These are phyloP conservation scores for Citrullus amarus DNA, from an alignment of 306 rosid genomes.

Conservation along the genomic window DNA sequence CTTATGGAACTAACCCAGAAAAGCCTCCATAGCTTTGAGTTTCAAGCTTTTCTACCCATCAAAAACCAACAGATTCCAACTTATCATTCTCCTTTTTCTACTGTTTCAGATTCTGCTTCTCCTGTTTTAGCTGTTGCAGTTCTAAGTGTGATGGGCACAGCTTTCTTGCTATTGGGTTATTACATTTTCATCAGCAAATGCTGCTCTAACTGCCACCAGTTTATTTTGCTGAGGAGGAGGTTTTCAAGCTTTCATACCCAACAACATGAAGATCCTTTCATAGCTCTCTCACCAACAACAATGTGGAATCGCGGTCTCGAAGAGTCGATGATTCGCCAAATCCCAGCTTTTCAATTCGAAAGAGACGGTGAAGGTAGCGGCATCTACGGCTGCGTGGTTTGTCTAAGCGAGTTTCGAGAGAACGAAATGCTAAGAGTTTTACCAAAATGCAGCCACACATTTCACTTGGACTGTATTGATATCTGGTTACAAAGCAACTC, in stretches of 20 bases:
- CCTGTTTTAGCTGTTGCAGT: constrained; percentile 40
- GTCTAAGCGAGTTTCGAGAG: constrained; percentile 65
- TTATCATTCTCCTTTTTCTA: constrained; percentile 11
- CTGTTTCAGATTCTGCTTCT: constrained; percentile 34
- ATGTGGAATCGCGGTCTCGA: constrained; percentile 42
- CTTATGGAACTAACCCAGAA: constrained; percentile 29
- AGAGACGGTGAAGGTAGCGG: constrained; percentile 16
- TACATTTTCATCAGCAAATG: constrained; percentile 36
- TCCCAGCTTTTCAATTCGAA: constrained; percentile 45
- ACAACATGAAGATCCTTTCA: constrained; percentile 42
- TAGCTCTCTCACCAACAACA: constrained; percentile 41
- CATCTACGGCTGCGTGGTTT: constrained; percentile 46
- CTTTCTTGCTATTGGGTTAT: constrained; percentile 42
- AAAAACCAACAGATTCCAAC: constrained; percentile 14
- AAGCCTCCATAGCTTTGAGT: constrained; percentile 22
- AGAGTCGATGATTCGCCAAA: constrained; percentile 35
- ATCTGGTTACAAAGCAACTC: constrained; percentile 87
- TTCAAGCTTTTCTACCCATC: constrained; percentile 27
- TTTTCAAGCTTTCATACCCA: constrained; percentile 18
- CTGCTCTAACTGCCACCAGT: constrained; percentile 33
- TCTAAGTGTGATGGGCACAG: constrained; percentile 34
- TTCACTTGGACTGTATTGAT: constrained; percentile 89
- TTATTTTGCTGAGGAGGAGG: constrained; percentile 36
- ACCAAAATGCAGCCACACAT: constrained; percentile 78
- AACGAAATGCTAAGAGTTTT: constrained; percentile 64